These are phyloP conservation scores for Oryza nivara DNA, from an alignment of 176 grass and related monocot species.

Conservation along the genomic window DNA sequence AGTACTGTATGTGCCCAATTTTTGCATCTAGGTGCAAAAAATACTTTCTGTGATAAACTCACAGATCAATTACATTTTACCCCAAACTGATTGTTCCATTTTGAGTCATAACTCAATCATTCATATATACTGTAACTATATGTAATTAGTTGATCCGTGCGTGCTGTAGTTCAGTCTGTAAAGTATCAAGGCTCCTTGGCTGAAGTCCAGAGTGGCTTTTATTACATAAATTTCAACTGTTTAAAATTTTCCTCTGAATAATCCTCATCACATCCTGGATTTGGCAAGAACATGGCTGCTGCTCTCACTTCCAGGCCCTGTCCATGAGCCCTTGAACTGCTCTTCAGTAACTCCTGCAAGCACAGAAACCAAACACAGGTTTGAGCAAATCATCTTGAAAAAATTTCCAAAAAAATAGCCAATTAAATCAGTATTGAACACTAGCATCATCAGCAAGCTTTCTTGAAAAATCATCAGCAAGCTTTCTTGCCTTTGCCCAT, in stretches of 20 bases:
- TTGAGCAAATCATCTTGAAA: background rate
- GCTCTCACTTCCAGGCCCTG: slow-evolving; percentile 36
- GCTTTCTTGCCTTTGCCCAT: slow-evolving; percentile 83
- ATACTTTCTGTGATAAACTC: background rate
- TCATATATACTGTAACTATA: slow-evolving; percentile 6
- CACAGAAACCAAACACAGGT: background rate
- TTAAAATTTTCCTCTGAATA: slow-evolving; percentile 1
- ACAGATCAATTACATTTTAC: slow-evolving; percentile 21
- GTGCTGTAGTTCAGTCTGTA: slow-evolving; percentile 1
- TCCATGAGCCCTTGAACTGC: slow-evolving; percentile 78
- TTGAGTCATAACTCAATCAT: slow-evolving; percentile 10
- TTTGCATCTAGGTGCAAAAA: no score
- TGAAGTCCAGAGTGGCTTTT: background rate
- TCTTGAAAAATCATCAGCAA: no score
- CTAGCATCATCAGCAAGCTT: background rate
- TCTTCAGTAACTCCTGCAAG: slow-evolving; percentile 84
- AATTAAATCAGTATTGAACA: no score
- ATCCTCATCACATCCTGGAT: slow-evolving; percentile 64
- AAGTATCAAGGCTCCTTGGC: background rate
- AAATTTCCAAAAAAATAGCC: background rate
- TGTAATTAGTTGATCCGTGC: background rate
- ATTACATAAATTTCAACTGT: slow-evolving; percentile 17
- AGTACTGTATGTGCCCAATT: no score
- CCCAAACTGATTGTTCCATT: background rate
- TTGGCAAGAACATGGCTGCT: slow-evolving; percentile 53